Conservation (phyloP, 169 alveolate genomes). For the Plasmodium gallinaceum region DNA sequence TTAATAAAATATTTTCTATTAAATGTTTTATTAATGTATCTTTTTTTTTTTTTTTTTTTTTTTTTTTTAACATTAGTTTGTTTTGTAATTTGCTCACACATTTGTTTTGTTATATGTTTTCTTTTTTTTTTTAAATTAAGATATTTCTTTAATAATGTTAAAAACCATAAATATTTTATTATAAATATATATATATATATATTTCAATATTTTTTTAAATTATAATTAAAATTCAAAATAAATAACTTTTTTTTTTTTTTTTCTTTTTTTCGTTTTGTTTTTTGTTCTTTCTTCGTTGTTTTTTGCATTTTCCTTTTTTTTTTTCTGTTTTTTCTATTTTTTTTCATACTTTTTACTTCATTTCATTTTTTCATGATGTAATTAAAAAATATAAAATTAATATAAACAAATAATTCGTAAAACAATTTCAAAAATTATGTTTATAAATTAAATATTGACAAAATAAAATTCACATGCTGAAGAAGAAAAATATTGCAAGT, state of each 20-base stretch:
- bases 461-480: too few species aligned
- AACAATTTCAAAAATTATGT: too few species aligned
- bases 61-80: not conserved
- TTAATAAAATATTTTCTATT: not conserved
- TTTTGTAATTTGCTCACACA: not conserved
- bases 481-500: too few species aligned
- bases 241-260: not conserved
- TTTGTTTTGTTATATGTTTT: not conserved
- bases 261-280: not conserved
- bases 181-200: not conserved
- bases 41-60: slow-evolving; percentile 2
- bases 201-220: not conserved
- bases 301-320: not conserved
- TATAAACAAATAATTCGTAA: too few species aligned
- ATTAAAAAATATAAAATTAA: too few species aligned
- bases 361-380: too few species aligned
- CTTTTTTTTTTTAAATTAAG: not conserved
- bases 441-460: too few species aligned
- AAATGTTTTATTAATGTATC: not conserved
- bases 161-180: not conserved
- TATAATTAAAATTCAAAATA: too few species aligned
- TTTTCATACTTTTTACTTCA: not conserved
- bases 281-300: not conserved
- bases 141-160: not conserved
- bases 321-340: not conserved